Conservation (phyloP, 768 basidiomycete species). For the Suillus sp. region DNA sequence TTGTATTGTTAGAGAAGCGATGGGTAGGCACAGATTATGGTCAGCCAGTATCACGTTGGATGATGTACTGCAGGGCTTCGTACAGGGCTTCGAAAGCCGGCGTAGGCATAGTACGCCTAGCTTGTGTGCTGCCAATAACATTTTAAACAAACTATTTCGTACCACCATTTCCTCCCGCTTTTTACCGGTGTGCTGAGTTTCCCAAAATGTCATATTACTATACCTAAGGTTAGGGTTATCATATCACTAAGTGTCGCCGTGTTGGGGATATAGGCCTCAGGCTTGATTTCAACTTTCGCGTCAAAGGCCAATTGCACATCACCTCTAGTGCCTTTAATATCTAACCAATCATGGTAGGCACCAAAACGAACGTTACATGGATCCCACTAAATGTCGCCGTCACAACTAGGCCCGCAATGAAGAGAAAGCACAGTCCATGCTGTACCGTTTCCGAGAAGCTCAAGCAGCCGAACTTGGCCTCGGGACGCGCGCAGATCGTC, state of each 20-base stretch:
- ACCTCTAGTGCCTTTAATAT: neutral
- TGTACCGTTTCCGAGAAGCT: slow-evolving; percentile 94
- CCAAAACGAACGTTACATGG: neutral
- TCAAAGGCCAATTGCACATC: neutral
- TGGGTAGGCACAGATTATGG: too few relatives aligned
- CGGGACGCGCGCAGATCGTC: slow-evolving; percentile 77
- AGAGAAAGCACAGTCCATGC: slow-evolving; percentile 95
- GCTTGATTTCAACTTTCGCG: neutral
- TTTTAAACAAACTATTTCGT: too few relatives aligned
- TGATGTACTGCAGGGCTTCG: too few relatives aligned
- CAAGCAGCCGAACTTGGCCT: slow-evolving; percentile 96
- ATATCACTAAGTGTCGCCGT: too few relatives aligned
- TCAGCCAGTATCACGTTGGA: too few relatives aligned
- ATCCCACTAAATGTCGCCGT: neutral
- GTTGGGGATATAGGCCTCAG: neutral
- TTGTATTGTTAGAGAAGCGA: too few relatives aligned
- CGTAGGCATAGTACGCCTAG: too few relatives aligned
- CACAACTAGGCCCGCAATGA: slow-evolving; percentile 85
- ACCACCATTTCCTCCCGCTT: too few relatives aligned
- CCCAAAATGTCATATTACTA: too few relatives aligned
- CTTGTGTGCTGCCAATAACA: too few relatives aligned
- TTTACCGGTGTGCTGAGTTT: too few relatives aligned
- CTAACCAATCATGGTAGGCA: neutral
- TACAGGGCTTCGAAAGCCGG: too few relatives aligned
- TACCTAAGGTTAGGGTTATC: slow-evolving; percentile 1